Conservation (phyloP, 805 yeast genomes). For the Debaryomyces maramus region DNA sequence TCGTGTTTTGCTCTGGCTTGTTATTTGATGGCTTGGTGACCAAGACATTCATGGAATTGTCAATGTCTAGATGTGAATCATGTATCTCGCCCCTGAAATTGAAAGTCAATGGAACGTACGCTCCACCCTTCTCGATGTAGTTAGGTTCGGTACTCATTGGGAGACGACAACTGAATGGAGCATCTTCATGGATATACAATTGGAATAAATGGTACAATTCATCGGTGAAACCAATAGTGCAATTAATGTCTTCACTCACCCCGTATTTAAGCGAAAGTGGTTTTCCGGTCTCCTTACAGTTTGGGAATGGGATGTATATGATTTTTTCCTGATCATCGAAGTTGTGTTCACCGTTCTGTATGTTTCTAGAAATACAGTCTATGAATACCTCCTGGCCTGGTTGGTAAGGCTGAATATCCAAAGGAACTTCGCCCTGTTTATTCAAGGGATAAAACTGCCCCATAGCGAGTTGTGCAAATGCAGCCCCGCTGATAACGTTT, state of each 20-base stretch:
- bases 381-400: slow-evolving; percentile 46
- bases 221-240: slow-evolving; percentile 64
- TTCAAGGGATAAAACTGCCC: slow-evolving; percentile 29
- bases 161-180: slow-evolving; percentile 68
- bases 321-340: slow-evolving; percentile 63
- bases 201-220: slow-evolving; percentile 72
- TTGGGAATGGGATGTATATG: slow-evolving; percentile 57
- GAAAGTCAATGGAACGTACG: slow-evolving; percentile 58
- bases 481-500: not conserved
- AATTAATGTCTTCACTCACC: slow-evolving; percentile 50
- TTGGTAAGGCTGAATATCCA: slow-evolving; percentile 34
- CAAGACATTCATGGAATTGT: slow-evolving; percentile 54
- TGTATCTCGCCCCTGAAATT: slow-evolving; percentile 66
- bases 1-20: slow-evolving; percentile 33
- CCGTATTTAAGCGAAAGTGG: slow-evolving; percentile 60
- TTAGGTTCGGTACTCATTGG: slow-evolving; percentile 49
- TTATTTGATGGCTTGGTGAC: slow-evolving; percentile 38
- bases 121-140: slow-evolving; percentile 44
- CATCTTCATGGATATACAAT: slow-evolving; percentile 74
- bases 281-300: slow-evolving; percentile 62
- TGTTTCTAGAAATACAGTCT: slow-evolving; percentile 65
- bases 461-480: slow-evolving; percentile 3
- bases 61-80: slow-evolving; percentile 68
- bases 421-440: slow-evolving; percentile 38
- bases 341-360: slow-evolving; percentile 74